Evolutionary conservation across 2,329 filamentous ascomycete genomes (phyloP), one percentile per base, ranked within the genome.

Genomic region (Samsoniella hepiali): DNA sequence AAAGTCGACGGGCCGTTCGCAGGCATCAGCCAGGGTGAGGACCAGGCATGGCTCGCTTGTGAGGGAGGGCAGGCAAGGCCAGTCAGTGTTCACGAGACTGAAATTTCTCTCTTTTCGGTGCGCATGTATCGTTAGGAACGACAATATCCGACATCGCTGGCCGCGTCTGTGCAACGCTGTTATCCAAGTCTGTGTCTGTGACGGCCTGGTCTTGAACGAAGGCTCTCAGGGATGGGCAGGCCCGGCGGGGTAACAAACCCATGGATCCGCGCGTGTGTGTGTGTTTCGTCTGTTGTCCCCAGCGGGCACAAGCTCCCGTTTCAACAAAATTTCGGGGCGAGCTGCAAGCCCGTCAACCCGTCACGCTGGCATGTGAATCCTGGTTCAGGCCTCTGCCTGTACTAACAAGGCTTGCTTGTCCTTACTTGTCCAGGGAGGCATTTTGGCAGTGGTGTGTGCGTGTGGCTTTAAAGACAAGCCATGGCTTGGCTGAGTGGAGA

Each of bases 401-500:
- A 13, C 40, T 10, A 44, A 22, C 50, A 34, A 36, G 50, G 47
- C 13, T 32, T 50, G 13, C 47, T 42, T 42, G 34, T 10, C 34
- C 34, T 7, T 22, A 22, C 22, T 22, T 22, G 22, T 22, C 22
- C 34, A 11, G 34, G 34, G 11, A 10, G 11, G 9, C 34, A 38
- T 7, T 38, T 38, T 45, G 42, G 15, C 42, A 7, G 15, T 45
- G 55, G 34, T 44, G 42, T 38, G 29, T 29, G 29, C n/a, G 31
- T 29, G 40, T 45, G 42, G 42, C 42, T 31, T 31, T 8, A 38
- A 15, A 58, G 11, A 27, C 42, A 45, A 49, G 42, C 56, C 32
- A 34, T 29, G n/a, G 56, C 56, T 49, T 38, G 56, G 32, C 31
- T 38, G 8, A 27, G 44, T 58, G 56, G 56, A 38, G 55, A 58